A percentile compares a stretch with the other conserved stretches of the same genome.
Evolutionary conservation across 1,139 yeast species (phyloP).

Genomic region (Meyerozyma smithsonii): DNA sequence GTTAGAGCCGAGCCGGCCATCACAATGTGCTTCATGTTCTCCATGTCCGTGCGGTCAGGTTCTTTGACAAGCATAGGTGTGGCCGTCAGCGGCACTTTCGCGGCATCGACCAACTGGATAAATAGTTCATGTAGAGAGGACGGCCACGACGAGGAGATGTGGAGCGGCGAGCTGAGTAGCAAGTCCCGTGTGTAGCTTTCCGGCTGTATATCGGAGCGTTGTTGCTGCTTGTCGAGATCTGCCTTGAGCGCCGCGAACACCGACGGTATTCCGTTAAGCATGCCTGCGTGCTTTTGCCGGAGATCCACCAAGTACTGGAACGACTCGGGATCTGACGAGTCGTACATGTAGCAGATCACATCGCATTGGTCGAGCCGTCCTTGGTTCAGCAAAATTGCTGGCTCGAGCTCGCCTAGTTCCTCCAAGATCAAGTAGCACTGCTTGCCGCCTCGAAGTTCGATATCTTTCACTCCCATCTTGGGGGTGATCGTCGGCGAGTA

Average conservation of each 20-base stretch:
- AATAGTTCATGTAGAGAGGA: slow-evolving; percentile 81
- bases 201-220: slow-evolving; percentile 79
- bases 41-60: slow-evolving; percentile 43
- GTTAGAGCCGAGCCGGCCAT: slow-evolving; percentile 67
- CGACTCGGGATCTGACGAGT: slow-evolving; percentile 93
- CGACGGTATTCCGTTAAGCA: slow-evolving; percentile 67
- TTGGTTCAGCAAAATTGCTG: slow-evolving; percentile 71
- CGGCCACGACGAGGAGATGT: slow-evolving; percentile 86
- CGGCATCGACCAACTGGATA: slow-evolving; percentile 85
- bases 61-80: slow-evolving; percentile 82
- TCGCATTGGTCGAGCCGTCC: slow-evolving; percentile 81
- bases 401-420: slow-evolving; percentile 84
- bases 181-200: slow-evolving; percentile 74
- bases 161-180: slow-evolving; percentile 64
- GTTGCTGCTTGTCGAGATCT: slow-evolving; percentile 92
- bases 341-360: slow-evolving; percentile 83
- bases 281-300: slow-evolving; percentile 50
- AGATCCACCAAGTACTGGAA: slow-evolving; percentile 77
- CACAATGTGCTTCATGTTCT: slow-evolving; percentile 44
- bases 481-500: slow-evolving; percentile 84
- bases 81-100: slow-evolving; percentile 68
- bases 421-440: slow-evolving; percentile 89
- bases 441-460: slow-evolving; percentile 92
- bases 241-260: slow-evolving; percentile 92
- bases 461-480: slow-evolving; percentile 80